Conservation (phyloP, 768 basidiomycete species). For the Pluteus cervinus region DNA sequence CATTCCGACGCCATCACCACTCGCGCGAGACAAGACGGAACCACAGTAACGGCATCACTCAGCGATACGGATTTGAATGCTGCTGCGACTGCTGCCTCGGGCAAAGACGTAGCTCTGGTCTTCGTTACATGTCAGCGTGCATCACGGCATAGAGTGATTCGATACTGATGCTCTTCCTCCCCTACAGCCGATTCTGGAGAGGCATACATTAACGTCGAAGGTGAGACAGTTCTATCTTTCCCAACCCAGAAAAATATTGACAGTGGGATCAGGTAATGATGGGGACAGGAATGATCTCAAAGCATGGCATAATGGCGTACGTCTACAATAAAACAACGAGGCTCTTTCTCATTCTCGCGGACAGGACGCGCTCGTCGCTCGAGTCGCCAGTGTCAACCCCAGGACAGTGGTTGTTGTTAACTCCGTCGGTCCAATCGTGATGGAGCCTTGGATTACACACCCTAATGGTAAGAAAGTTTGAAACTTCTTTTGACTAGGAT, state of each 20-base stretch:
- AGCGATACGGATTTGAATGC: slow-evolving; percentile 44
- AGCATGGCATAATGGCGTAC: slow-evolving; percentile 45
- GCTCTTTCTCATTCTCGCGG: slow-evolving; percentile 16
- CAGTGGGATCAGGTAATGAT: slow-evolving; percentile 44
- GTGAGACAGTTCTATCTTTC: no score
- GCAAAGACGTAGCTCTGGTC: slow-evolving; percentile 45
- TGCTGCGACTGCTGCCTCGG: slow-evolving; percentile 35
- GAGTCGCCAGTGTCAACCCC: slow-evolving; percentile 47
- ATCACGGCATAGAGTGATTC: no score
- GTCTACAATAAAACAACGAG: slow-evolving; percentile 30
- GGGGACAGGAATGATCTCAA: slow-evolving; percentile 49
- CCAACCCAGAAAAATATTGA: no score
- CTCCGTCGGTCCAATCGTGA: slow-evolving; percentile 52
- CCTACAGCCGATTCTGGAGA: slow-evolving; percentile 41
- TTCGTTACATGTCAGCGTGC: slow-evolving; percentile 38
- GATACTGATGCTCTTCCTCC: no score
- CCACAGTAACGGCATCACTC: slow-evolving; percentile 38
- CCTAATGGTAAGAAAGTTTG: slow-evolving; percentile 33
- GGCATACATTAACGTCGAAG: slow-evolving; percentile 39
- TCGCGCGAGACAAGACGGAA: slow-evolving; percentile 30
- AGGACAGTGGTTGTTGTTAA: slow-evolving; percentile 66
- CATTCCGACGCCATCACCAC: slow-evolving; percentile 40
- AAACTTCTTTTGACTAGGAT: background rate
- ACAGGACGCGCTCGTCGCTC: slow-evolving; percentile 40
- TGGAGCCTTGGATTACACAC: slow-evolving; percentile 54